Conservation (phyloP, 169 alveolate species). For the Plasmodium chabaudi region DNA sequence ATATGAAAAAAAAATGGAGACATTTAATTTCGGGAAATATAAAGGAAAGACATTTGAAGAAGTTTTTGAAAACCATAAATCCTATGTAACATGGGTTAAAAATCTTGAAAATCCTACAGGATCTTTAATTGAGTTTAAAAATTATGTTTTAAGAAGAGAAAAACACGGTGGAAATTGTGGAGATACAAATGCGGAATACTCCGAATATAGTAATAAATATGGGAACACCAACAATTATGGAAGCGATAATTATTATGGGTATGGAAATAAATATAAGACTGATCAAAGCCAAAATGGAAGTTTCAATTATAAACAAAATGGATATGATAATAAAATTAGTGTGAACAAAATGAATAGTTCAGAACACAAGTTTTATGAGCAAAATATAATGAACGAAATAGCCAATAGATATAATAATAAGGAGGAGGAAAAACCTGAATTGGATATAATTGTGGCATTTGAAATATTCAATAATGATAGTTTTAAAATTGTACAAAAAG, state of each 20-base stretch:
- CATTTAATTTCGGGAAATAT: conserved; percentile 82
- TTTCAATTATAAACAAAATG: not conserved
- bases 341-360: conserved; percentile 49
- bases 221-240: not conserved
- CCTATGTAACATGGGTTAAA: conserved; percentile 81
- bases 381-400: conserved; percentile 33
- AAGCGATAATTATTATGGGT: not conserved
- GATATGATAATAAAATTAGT: not conserved
- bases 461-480: conserved; percentile 50
- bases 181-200: not conserved
- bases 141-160: conserved; percentile 58
- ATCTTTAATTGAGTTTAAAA: conserved; percentile 76
- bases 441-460: conserved; percentile 64
- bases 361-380: conserved; percentile 33
- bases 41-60: conserved; percentile 84
- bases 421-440: conserved; percentile 38
- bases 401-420: conserved; percentile 20
- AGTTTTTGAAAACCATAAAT: conserved; percentile 77
- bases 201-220: not conserved
- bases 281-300: not conserved
- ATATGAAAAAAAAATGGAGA: conserved; percentile 21
- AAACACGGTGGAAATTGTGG: not conserved
- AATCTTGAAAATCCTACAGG: conserved; percentile 79
- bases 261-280: conserved; percentile 9
- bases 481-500: conserved; percentile 66